phyloP scores from a whole-genome alignment of 176 grass and related monocot genomes.

The Ampelocalamus luodianensis region DNA sequence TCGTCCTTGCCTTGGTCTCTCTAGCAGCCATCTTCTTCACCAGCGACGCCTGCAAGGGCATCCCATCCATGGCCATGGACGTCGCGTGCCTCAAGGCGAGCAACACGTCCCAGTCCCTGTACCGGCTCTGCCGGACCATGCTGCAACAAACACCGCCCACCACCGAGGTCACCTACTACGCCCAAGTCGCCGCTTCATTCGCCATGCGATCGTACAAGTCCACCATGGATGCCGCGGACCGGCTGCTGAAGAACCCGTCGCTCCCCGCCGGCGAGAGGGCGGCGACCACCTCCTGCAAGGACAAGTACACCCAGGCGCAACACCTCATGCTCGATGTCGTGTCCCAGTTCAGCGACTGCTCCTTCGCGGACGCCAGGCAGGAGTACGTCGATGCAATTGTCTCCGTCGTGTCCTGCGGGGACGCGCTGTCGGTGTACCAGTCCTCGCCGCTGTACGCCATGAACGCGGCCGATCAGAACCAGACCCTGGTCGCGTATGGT shows the following conservation, averaged over 20 bases:
- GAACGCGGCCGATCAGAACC: background rate
- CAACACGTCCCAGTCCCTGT: background rate
- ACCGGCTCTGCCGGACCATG: constrained; percentile 12
- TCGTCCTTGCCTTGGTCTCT: background rate
- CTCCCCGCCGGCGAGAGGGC: background rate
- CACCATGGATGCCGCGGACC: background rate
- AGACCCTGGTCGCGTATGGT: background rate
- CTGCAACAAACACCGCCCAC: background rate
- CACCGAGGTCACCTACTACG: constrained; percentile 16
- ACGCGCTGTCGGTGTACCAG: background rate
- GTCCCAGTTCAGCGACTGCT: background rate
- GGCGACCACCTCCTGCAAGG: background rate
- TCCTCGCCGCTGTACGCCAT: background rate
- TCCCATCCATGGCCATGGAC: background rate
- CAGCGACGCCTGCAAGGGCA: constrained; percentile 6
- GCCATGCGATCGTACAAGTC: constrained; percentile 3
- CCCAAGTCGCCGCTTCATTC: background rate
- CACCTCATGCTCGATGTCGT: background rate
- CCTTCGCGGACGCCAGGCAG: background rate
- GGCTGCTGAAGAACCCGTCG: background rate
- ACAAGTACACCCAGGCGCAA: background rate
- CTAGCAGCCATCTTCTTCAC: background rate
- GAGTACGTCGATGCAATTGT: background rate
- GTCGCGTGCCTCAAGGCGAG: constrained; percentile 12
- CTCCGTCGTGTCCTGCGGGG: background rate